Conservation (phyloP, 768 basidiomycete species). For the Neoboletus brunneissimus region DNA sequence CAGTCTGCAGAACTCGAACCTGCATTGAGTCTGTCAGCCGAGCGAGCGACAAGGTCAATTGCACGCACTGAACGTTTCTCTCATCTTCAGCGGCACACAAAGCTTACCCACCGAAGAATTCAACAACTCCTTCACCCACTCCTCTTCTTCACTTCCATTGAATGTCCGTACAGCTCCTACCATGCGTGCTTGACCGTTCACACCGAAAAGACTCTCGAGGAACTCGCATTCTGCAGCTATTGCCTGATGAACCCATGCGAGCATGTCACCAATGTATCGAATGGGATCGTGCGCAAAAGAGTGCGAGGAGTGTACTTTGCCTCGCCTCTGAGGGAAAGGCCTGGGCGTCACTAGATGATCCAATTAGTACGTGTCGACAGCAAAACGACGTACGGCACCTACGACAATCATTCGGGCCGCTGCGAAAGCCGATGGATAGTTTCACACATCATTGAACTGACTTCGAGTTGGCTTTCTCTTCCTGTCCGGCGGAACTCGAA, state of each 20-base stretch:
- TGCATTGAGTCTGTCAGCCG: constrained; percentile 27
- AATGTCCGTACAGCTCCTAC: constrained; percentile 67
- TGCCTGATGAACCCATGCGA: too few species aligned
- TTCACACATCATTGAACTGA: too few species aligned
- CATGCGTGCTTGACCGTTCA: constrained; percentile 57
- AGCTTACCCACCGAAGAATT: too few species aligned
- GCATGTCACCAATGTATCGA: constrained; percentile 59
- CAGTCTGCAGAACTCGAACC: constrained; percentile 90
- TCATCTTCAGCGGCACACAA: too few species aligned
- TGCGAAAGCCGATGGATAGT: too few species aligned
- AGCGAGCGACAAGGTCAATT: too few species aligned
- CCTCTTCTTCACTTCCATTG: constrained; percentile 62
- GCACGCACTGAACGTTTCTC: too few species aligned
- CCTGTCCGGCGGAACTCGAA: too few species aligned
- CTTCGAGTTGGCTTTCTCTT: too few species aligned
- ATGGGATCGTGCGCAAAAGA: constrained; percentile 97
- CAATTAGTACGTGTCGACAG: neutral
- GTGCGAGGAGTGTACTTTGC: constrained; percentile 71
- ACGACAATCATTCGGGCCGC: too few species aligned
- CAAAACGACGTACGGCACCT: neutral
- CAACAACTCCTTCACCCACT: constrained; percentile 48
- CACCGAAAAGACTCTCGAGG: constrained; percentile 79
- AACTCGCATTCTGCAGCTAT: constrained; percentile 36
- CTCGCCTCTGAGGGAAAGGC: constrained; percentile 75
- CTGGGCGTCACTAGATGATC: constrained; percentile 62